A percentile compares a stretch with the other conserved stretches of the same genome.
Conservation (phyloP, 257 asterid genomes). For the Avicennia marina region DNA sequence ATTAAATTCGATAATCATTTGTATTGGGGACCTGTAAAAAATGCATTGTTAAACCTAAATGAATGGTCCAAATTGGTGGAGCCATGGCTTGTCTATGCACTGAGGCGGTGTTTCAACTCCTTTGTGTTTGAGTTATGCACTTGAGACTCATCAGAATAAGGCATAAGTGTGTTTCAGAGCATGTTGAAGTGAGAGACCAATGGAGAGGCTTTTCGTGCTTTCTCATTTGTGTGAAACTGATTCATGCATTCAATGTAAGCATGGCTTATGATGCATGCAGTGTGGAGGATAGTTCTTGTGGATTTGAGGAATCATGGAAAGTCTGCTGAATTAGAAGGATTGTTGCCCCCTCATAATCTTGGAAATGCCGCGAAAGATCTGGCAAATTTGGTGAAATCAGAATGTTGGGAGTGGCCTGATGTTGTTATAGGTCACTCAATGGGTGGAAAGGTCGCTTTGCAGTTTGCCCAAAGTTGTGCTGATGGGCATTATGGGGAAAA, state of each 20-base stretch:
- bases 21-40: no score
- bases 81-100: no score
- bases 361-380: conserved; percentile 81
- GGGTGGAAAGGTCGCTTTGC: conserved; percentile 96
- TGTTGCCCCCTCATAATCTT: conserved; percentile 67
- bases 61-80: no score
- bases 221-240: not conserved
- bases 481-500: conserved; percentile 53
- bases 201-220: not conserved
- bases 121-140: conserved; percentile 5
- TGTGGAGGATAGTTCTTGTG: conserved; percentile 76
- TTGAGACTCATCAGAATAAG: not conserved
- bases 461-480: conserved; percentile 75
- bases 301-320: conserved; percentile 94
- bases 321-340: conserved; percentile 56
- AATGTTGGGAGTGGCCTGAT: conserved; percentile 89
- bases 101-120: not conserved
- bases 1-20: no score
- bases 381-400: conserved; percentile 59
- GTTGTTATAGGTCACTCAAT: conserved; percentile 91
- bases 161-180: not conserved
- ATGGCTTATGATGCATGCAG: conserved; percentile 25
- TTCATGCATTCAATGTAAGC: not conserved
- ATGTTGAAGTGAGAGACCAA: conserved; percentile 4
- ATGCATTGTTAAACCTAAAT: no score